Conservation (phyloP, 352 stramenopile species). For the Globisporangium acanthophoron region DNA sequence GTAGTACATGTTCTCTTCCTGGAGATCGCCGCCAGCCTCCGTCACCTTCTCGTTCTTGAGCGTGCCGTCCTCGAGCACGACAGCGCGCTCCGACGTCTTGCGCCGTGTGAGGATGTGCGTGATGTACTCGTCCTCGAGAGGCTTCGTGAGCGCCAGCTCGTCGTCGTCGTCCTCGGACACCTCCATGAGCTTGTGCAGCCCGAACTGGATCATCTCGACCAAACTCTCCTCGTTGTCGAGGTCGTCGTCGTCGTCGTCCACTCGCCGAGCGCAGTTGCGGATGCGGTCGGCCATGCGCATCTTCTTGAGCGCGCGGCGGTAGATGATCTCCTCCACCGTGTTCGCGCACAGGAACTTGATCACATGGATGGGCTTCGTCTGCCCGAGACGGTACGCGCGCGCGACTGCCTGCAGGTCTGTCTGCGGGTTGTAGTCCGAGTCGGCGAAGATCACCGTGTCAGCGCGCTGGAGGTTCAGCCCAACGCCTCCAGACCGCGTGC, state of each 20-base stretch:
- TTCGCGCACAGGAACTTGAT: conserved; percentile 73
- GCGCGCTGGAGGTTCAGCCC: conserved; percentile 73
- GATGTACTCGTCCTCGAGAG: conserved; percentile 56
- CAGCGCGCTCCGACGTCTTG: not conserved
- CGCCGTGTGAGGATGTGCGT: conserved; percentile 34
- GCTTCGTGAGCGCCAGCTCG: conserved; percentile 31
- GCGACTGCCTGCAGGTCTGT: conserved; percentile 65
- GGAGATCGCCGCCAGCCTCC: conserved; percentile 48
- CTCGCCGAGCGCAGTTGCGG: conserved; percentile 44
- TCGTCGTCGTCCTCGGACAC: conserved; percentile 18
- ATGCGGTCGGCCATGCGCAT: conserved; percentile 74
- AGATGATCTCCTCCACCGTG: conserved; percentile 79
- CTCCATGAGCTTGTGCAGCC: conserved; percentile 61
- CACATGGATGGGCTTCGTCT: conserved; percentile 75
- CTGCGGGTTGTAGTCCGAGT: conserved; percentile 81
- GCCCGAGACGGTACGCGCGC: conserved; percentile 61
- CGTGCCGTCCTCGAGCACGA: conserved; percentile 15
- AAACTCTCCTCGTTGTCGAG: conserved; percentile 40
- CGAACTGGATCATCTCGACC: conserved; percentile 72
- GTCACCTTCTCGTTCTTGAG: conserved; percentile 46
- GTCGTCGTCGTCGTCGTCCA: conserved; percentile 23
- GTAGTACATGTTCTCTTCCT: conserved; percentile 82
- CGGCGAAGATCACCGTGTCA: conserved; percentile 78
- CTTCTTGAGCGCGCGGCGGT: conserved; percentile 60
- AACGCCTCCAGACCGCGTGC: conserved; percentile 62